Evolutionary conservation across 73 alveolate genomes (phyloP).

Genomic region (Tetrahymena borealis): DNA sequence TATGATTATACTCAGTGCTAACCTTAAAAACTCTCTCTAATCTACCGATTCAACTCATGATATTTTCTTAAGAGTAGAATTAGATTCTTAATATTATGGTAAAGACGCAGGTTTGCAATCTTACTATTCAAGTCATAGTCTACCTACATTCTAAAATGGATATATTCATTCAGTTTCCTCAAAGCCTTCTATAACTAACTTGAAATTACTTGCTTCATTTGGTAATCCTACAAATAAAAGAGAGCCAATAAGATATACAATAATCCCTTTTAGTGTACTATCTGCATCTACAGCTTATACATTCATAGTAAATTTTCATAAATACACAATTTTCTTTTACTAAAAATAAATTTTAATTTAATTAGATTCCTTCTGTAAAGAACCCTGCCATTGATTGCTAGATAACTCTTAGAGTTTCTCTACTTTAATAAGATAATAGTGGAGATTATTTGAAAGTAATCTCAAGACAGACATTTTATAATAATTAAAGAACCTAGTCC

Average conservation of each 20-base stretch:
- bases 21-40: not conserved
- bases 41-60: not conserved
- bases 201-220: not conserved
- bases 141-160: not conserved
- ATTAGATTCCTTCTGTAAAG: not conserved
- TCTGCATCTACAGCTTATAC: not conserved
- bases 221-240: not conserved
- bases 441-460: not conserved
- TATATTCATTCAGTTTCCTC: not conserved
- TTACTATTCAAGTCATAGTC: not conserved
- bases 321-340: not conserved
- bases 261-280: not conserved
- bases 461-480: not conserved
- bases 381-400: not conserved
- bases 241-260: not conserved
- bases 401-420: not conserved
- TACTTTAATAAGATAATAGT: not conserved
- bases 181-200: not conserved
- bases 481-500: not conserved
- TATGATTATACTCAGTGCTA: not conserved
- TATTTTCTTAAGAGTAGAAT: not conserved
- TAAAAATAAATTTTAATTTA: not conserved
- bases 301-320: not conserved
- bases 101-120: not conserved
- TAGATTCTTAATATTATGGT: not conserved